Base-by-base conservation (phyloP, 2,329 filamentous ascomycete genomes). In the Neurospora crassa region DNA sequence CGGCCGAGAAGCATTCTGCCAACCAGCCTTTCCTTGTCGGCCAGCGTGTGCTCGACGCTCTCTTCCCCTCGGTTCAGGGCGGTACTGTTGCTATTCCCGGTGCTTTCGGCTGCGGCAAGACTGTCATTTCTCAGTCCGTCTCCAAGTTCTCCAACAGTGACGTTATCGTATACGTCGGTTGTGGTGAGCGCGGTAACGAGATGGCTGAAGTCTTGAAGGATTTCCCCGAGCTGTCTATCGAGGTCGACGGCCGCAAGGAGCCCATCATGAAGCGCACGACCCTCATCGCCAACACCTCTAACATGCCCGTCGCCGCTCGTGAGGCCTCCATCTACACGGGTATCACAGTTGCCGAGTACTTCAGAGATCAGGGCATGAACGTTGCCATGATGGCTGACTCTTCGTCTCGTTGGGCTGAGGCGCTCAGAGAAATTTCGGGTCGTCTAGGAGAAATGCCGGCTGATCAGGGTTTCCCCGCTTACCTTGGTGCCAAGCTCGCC, bases 381-480 rank as follows among this genome's bases (percentile, higher is more conserved):
- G 96, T 99, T 47, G 95, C 96, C 78, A 99, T 99, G 96, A 99
- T 99, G 96, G 96, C 96, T 74, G 96, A 99, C 83, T 98, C 96
- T 18, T 92, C 95, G 69, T 99, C 96, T 70, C 94, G 96, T 76
- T 99, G 96, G 96, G 96, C 96, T 74, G 96, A 99, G 85, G 96
- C 96, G 79, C 89, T 99, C 81, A 94, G 96, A 92, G 96, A 99
- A 83, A 91, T 99, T 81, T 99, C 96, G 42, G 96, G 96, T 87
- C 96, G 96, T 88, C 87, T 99, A 73, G 96, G 96, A 87, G 96
- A 99, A 83, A 99, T 99, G 96, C 96, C 96, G 84, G 96, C 96
- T 82, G 96, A 99, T 82, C 96, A 99, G 83, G 96, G 96, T 89
- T 99, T 97, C 90, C 96, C 96, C 67, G 96, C 96, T 69, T 99